A percentile compares a stretch with the other conserved stretches of the same genome.
These are phyloP conservation scores for Scheffersomyces segobiensis DNA, from an alignment of 1,139 yeast species.

Conservation along the genomic window DNA sequence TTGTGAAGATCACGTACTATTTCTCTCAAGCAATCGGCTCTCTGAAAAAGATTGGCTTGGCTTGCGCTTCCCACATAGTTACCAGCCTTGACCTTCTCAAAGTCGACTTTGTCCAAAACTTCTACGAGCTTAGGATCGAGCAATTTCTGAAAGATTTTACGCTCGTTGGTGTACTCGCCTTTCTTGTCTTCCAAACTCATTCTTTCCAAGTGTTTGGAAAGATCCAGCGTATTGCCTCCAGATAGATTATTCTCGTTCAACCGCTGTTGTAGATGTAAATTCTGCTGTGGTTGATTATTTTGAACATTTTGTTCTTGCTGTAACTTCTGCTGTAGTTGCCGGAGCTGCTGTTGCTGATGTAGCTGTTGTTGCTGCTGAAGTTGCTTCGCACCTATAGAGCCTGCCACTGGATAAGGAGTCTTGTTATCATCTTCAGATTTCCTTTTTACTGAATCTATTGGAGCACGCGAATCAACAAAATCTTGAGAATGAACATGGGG, in stretches of 20 bases:
- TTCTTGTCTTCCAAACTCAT: not conserved
- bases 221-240: slow-evolving; percentile 2
- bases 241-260: not conserved
- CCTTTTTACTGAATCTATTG: not conserved
- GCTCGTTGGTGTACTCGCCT: slow-evolving; percentile 8
- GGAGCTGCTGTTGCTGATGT: not conserved
- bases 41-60: slow-evolving; percentile 24
- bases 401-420: not conserved
- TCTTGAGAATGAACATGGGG: not conserved
- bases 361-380: not conserved
- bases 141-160: slow-evolving; percentile 21
- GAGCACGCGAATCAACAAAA: not conserved
- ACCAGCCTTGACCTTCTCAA: slow-evolving; percentile 27
- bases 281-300: not conserved
- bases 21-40: slow-evolving; percentile 30
- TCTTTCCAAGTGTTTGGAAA: slow-evolving; percentile 6
- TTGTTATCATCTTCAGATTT: not conserved
- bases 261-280: not conserved
- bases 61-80: not conserved
- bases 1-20: slow-evolving; percentile 29
- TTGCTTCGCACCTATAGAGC: not conserved
- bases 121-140: slow-evolving; percentile 33
- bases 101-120: slow-evolving; percentile 29
- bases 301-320: not conserved
- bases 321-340: not conserved